phyloP scores from a whole-genome alignment of 768 basidiomycete species.

The Xanthoconium stramineum region DNA sequence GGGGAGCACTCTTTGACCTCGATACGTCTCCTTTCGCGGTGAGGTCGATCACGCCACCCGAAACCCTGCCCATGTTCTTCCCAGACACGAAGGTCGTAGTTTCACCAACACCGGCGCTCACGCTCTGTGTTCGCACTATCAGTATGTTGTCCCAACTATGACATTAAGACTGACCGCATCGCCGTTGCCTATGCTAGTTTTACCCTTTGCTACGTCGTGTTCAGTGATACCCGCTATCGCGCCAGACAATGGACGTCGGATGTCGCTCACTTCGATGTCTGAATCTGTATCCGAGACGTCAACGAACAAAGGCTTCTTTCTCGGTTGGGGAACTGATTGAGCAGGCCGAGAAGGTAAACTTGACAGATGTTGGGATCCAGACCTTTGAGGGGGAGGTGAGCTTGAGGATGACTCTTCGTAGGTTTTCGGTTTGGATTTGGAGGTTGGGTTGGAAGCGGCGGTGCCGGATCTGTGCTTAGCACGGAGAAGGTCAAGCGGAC shows the following conservation, averaged over 20 bases:
- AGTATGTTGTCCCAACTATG: neutral
- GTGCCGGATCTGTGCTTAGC: constrained; percentile 3
- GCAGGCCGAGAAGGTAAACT: neutral
- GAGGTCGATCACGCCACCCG: constrained; percentile 6
- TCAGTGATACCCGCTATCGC: neutral
- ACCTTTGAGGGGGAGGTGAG: neutral
- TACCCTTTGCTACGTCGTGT: neutral
- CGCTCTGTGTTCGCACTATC: constrained; percentile 4
- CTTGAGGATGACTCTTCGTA: constrained; percentile 12
- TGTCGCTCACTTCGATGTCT: constrained; percentile 17
- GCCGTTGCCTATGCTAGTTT: neutral
- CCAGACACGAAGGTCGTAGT: neutral
- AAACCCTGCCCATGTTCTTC: neutral
- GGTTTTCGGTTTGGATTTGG: neutral
- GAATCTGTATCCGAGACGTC: constrained; percentile 25
- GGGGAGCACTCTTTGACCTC: constrained; percentile 1
- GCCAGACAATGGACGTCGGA: neutral
- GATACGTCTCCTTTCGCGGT: neutral
- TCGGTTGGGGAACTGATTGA: neutral
- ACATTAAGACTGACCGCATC: constrained; percentile 9
- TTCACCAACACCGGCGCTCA: neutral
- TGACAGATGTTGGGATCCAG: neutral
- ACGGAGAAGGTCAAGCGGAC: constrained; percentile 29
- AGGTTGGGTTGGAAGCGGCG: neutral
- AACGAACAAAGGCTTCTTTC: constrained; percentile 18